A percentile compares a stretch with the other conserved stretches of the same genome.
Conservation (phyloP, 2,329 filamentous ascomycete genomes). For the Diplodia scrobiculata region DNA sequence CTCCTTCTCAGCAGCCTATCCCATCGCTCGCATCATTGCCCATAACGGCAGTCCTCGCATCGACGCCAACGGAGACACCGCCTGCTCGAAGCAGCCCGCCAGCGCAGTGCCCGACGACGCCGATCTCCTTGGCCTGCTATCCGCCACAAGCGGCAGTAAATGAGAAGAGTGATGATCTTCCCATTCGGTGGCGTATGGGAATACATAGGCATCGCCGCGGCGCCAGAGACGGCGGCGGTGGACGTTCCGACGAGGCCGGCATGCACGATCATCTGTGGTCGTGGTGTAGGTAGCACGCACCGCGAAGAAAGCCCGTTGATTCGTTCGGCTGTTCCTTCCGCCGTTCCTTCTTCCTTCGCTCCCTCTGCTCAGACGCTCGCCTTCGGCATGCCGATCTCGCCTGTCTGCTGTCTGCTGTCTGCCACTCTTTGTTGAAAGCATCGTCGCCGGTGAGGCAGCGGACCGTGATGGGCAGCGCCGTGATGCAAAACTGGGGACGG, state of each 20-base stretch:
- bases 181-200: background rate
- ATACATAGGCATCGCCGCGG: too few relatives aligned
- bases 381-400: background rate
- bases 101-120: background rate
- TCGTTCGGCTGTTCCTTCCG: background rate
- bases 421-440: background rate
- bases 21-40: conserved; percentile 2
- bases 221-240: too few relatives aligned
- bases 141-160: background rate
- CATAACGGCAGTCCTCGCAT: conserved; percentile 6
- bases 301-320: background rate
- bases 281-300: background rate
- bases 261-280: background rate
- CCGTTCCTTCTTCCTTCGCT: too few relatives aligned
- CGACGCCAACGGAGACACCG: conserved; percentile 9
- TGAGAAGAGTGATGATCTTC: background rate
- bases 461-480: background rate
- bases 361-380: background rate
- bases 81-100: background rate
- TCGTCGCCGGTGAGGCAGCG: background rate
- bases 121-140: conserved; percentile 2
- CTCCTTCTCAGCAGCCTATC: background rate
- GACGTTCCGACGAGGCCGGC: too few relatives aligned
- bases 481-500: background rate
- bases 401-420: background rate